Evolutionary conservation across 208 protist genomes (phyloP), one percentile per base, ranked within the genome.

Genomic region (Acanthamoeba castellanii): DNA sequence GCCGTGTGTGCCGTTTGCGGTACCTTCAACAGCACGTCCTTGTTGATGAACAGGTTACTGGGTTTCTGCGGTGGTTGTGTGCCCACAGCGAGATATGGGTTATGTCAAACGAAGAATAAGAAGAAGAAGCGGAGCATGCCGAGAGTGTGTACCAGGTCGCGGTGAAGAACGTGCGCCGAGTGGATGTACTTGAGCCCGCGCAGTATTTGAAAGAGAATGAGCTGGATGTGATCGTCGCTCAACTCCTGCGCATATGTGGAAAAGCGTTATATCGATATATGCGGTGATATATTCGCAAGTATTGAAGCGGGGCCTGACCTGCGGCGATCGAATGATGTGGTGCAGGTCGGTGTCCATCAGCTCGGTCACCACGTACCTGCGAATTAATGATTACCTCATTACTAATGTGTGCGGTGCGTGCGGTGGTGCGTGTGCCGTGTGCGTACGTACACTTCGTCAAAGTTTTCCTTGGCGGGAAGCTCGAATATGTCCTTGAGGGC

Each of bases 161-260:
- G 96, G 95, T 99, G 99, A 94, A 99, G 98, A 70, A 99, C 98
- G 91, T 99, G 98, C 22, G 99, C 99, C 20, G 98, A 99, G 96
- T 99, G 99, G 45, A 99, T 97, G 93, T 99, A 99, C 96, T 99
- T 98, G 27, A 99, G 95, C 3, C 98, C 96, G 50, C 96, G 81
- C 85, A 99, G 98, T 9, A 99, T 98, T 96, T 99, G 99, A 95
- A 99, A 99, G 90, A 99, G 98, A 96, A 99, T 99, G 96, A 99
- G 99, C 96, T 99, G 99, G 52, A 98, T 96, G 95, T 99, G 99
- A 66, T 99, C 99, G 90, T 99, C 98, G 25, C 99, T 98, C 7
- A 99, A 97, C 52, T 96, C 97, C 94, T 99, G 70, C 8, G 13
- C 1, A 42, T 3, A 42, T 42, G 37, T 42, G 37, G 37, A 3